Conservation (phyloP, 371 early-diverging fungal species). For the Actinomortierella ambigua region DNA sequence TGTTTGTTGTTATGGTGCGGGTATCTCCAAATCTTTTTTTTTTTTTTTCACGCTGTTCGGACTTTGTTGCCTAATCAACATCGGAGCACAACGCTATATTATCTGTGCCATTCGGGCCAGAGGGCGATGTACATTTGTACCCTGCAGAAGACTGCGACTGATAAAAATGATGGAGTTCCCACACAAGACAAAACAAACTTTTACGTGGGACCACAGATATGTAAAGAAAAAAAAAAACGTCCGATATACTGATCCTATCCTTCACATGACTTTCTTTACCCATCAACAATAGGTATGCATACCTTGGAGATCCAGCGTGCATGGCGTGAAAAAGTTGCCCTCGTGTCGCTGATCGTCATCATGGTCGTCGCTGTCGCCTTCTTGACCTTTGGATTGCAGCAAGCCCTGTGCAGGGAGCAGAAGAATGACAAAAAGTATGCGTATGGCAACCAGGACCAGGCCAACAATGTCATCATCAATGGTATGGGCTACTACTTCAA, state of each 20-base stretch:
- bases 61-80: too few species aligned
- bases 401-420: conserved; percentile 52
- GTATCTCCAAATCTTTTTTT: too few species aligned
- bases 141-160: too few species aligned
- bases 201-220: too few species aligned
- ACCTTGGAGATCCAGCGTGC: conserved; percentile 70
- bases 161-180: too few species aligned
- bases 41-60: too few species aligned
- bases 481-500: conserved; percentile 41
- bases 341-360: conserved; percentile 71
- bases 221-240: too few species aligned
- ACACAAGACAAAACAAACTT: too few species aligned
- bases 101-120: too few species aligned
- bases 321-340: conserved; percentile 86
- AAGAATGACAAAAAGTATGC: conserved; percentile 19
- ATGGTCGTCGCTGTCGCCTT: conserved; percentile 78
- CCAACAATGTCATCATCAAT: conserved; percentile 18
- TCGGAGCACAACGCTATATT: too few species aligned
- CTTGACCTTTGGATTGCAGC: conserved; percentile 74
- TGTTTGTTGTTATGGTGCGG: too few species aligned
- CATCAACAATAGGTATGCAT: conserved; percentile 33
- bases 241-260: not conserved
- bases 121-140: too few species aligned
- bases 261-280: not conserved
- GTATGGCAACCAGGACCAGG: conserved; percentile 15